Evolutionary conservation across 108 stramenopile genomes (phyloP).

Genomic region (Bacterosira constricta): DNA sequence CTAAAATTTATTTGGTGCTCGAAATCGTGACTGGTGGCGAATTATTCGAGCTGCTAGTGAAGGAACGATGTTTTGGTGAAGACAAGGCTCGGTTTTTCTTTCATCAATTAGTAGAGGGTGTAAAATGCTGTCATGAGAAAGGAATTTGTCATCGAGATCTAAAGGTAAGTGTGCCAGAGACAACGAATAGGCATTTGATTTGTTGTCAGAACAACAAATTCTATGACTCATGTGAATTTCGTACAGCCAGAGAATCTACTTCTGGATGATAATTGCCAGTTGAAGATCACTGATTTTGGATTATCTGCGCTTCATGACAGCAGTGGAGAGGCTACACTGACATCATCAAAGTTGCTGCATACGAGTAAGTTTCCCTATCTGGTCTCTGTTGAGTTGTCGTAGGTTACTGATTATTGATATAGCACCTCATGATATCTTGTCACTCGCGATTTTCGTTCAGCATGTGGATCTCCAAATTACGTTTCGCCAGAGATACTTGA

Average conservation of each 20-base stretch:
- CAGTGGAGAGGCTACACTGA: slow-evolving; percentile 49
- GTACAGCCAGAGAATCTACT: slow-evolving; percentile 75
- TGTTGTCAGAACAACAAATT: not conserved
- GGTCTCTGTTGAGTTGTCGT: not conserved
- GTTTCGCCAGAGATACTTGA: slow-evolving; percentile 81
- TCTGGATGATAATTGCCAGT: slow-evolving; percentile 62
- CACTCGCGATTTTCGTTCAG: slow-evolving; percentile 61
- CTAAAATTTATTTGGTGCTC: slow-evolving; percentile 91
- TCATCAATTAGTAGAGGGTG: slow-evolving; percentile 76
- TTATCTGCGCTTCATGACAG: slow-evolving; percentile 73
- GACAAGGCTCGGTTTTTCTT: slow-evolving; percentile 81
- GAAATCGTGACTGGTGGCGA: slow-evolving; percentile 90
- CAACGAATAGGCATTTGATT: not conserved
- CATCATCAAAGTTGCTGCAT: slow-evolving; percentile 28
- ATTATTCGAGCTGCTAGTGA: slow-evolving; percentile 83
- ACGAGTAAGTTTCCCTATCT: slow-evolving; percentile 21
- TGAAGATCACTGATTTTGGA: slow-evolving; percentile 89
- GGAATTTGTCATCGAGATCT: slow-evolving; percentile 78
- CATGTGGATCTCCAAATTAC: slow-evolving; percentile 89
- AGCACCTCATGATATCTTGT: too few relatives aligned
- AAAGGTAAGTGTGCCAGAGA: slow-evolving; percentile 43
- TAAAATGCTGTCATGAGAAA: slow-evolving; percentile 74
- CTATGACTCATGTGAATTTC: not conserved
- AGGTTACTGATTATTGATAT: not conserved
- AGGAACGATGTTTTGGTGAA: slow-evolving; percentile 67